These are phyloP conservation scores for Margaritispora aquatica DNA, from an alignment of 495 filamentous ascomycete species.

Conservation along the genomic window DNA sequence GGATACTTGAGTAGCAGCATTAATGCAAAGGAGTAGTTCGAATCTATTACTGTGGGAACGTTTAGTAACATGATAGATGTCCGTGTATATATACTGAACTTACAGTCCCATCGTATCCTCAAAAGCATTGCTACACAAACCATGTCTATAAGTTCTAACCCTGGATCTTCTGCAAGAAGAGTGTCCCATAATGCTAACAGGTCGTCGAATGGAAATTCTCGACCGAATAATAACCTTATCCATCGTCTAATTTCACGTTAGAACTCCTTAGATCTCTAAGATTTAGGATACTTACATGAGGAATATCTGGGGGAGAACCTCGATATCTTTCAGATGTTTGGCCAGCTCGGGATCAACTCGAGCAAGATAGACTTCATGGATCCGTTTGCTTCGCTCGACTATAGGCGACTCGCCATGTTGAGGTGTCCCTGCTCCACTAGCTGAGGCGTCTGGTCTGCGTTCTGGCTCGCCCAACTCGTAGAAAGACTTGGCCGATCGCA, in stretches of 20 bases:
- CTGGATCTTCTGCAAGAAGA: slow-evolving; percentile 82
- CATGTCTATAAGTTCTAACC: slow-evolving; percentile 75
- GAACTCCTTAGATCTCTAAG: background rate
- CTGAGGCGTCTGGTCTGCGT: slow-evolving; percentile 4
- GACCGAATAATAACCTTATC: slow-evolving; percentile 88
- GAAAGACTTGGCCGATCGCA: slow-evolving; percentile 80
- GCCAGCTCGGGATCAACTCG: slow-evolving; percentile 77
- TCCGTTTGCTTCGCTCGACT: slow-evolving; percentile 73
- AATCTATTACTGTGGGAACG: slow-evolving; percentile 59
- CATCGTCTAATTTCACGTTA: slow-evolving; percentile 57
- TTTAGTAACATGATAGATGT: slow-evolving; percentile 2
- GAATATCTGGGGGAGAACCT: slow-evolving; percentile 95
- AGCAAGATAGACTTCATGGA: slow-evolving; percentile 74
- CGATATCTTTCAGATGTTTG: slow-evolving; percentile 72
- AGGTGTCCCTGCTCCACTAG: slow-evolving; percentile 27
- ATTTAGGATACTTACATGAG: slow-evolving; percentile 62
- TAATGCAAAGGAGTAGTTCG: slow-evolving; percentile 79
- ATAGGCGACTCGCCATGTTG: slow-evolving; percentile 59
- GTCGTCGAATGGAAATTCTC: slow-evolving; percentile 87
- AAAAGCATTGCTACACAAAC: slow-evolving; percentile 93
- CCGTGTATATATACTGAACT: slow-evolving; percentile 3
- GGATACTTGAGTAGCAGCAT: slow-evolving; percentile 80
- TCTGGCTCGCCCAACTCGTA: slow-evolving; percentile 60
- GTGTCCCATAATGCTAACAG: slow-evolving; percentile 83
- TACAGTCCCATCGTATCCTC: slow-evolving; percentile 84